Conservation (phyloP, 805 yeast species). For the Lachancea kluyveri region DNA sequence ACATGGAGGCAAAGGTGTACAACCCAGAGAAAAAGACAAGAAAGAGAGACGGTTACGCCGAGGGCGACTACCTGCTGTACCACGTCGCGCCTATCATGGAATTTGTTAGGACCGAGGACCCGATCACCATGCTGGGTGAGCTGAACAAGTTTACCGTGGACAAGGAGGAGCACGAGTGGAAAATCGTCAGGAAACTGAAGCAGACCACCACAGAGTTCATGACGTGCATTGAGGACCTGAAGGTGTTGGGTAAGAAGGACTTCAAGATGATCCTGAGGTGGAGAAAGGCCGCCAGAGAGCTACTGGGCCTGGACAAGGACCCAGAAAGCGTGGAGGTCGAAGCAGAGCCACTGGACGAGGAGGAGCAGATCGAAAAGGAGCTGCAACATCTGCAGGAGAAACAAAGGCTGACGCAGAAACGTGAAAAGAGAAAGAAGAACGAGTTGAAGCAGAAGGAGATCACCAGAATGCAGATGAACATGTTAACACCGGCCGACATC, state of each 20-base stretch:
- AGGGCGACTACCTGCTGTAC: constrained; percentile 71
- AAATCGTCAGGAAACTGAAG: constrained; percentile 60
- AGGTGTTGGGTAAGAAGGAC: constrained; percentile 91
- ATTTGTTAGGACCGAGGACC: constrained; percentile 74
- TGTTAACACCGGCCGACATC: constrained; percentile 86
- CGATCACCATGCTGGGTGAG: constrained; percentile 75
- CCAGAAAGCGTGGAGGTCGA: constrained; percentile 47
- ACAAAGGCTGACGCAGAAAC: constrained; percentile 60
- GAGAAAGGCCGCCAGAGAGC: constrained; percentile 79
- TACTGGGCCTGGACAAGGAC: constrained; percentile 60
- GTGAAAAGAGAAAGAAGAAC: constrained; percentile 78
- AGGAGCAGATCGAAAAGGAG: constrained; percentile 83
- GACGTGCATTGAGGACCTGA: constrained; percentile 84
- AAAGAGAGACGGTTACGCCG: constrained; percentile 95
- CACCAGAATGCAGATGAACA: constrained; percentile 88
- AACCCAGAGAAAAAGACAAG: constrained; percentile 90
- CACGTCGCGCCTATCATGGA: constrained; percentile 73
- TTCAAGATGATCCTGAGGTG: constrained; percentile 80
- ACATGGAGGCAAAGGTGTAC: constrained; percentile 86
- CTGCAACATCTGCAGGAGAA: constrained; percentile 65
- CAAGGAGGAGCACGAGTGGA: constrained; percentile 61
- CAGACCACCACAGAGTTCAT: constrained; percentile 73
- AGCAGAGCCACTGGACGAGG: constrained; percentile 73
- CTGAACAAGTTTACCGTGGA: constrained; percentile 60
- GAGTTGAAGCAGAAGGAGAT: constrained; percentile 84